A percentile compares a stretch with the other conserved stretches of the same genome.
Conservation (phyloP, 2,329 filamentous ascomycete species). For the Fusarium sulawesiense region DNA sequence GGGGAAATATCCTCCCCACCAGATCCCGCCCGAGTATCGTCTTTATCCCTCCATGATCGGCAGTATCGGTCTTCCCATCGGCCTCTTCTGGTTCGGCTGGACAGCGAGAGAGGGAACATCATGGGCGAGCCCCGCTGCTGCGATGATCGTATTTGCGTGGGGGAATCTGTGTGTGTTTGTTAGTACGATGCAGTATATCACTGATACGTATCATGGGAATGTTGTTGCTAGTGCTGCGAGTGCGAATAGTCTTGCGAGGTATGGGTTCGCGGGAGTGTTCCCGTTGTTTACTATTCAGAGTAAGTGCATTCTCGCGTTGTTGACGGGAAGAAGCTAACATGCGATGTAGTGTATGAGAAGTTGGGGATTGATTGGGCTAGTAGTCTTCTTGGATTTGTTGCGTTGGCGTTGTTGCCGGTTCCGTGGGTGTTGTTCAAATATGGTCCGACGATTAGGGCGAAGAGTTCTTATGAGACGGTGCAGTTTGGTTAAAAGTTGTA, state of each 20-base stretch:
- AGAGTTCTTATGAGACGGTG: constrained; percentile 30
- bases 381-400: constrained; percentile 61
- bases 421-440: constrained; percentile 65
- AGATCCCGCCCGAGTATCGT: constrained; percentile 65
- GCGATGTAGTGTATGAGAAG: constrained; percentile 58
- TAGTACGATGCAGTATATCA: constrained; percentile 62
- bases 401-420: constrained; percentile 60
- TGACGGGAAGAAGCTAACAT: accelerated
- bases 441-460: constrained; percentile 50
- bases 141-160: constrained; percentile 68
- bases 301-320: constrained; percentile 42
- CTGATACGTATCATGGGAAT: constrained; percentile 66
- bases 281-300: constrained; percentile 71
- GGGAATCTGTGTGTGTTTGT: constrained; percentile 71
- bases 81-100: constrained; percentile 72
- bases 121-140: constrained; percentile 63
- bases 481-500: background rate
- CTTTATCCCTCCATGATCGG: constrained; percentile 70
- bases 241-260: constrained; percentile 69
- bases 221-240: constrained; percentile 69
- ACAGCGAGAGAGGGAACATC: constrained; percentile 57
- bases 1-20: constrained; percentile 47
- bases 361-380: constrained; percentile 61
- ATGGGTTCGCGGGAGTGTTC: constrained; percentile 66
- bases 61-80: constrained; percentile 62